These are phyloP conservation scores for Plantago elongata DNA, from an alignment of 257 asterid species.

Conservation along the genomic window DNA sequence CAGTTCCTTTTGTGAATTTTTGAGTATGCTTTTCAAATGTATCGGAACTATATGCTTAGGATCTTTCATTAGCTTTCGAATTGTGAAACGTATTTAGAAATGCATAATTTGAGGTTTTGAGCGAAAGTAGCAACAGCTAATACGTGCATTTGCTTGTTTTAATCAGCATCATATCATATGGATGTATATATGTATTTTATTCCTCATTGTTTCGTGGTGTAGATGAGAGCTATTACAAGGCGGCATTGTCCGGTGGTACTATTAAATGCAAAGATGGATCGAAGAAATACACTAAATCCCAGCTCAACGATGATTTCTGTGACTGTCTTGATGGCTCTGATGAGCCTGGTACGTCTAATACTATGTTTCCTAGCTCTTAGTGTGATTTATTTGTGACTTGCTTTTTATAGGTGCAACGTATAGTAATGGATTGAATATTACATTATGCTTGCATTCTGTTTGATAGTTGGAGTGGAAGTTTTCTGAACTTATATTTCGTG, in stretches of 20 bases:
- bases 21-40: neutral
- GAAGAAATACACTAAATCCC: slow-evolving; percentile 52
- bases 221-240: slow-evolving; percentile 69
- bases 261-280: slow-evolving; percentile 90
- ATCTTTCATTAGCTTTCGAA: neutral
- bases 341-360: slow-evolving; percentile 67
- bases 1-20: neutral
- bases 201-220: slow-evolving; percentile 19
- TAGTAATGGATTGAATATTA: no score
- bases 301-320: slow-evolving; percentile 88
- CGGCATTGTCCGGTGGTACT: slow-evolving; percentile 22
- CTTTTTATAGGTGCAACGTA: no score
- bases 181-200: neutral
- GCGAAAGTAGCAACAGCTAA: no score
- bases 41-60: neutral
- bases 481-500: no score
- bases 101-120: no score
- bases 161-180: no score
- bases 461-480: neutral
- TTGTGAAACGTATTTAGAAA: no score
- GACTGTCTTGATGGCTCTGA: slow-evolving; percentile 96
- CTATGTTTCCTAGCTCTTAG: neutral
- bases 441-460: neutral
- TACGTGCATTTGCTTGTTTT: no score
- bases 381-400: neutral